Evolutionary conservation across 2,329 filamentous ascomycete genomes (phyloP).

Genomic region (Bisporella sp.): DNA sequence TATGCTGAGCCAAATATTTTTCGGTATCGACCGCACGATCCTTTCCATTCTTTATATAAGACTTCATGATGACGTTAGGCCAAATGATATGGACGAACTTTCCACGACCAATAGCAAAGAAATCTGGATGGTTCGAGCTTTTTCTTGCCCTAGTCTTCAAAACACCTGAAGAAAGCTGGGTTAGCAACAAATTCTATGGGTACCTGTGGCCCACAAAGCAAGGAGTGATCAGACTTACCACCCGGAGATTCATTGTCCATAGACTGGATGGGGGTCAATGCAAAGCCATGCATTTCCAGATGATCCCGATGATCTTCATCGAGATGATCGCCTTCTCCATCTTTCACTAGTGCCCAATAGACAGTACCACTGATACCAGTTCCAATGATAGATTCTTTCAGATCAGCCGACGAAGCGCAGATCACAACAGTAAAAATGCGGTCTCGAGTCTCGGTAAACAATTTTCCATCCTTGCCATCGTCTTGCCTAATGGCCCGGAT

Average conservation of each 20-base stretch:
- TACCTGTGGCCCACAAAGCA: too few relatives aligned
- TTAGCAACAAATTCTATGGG: too few relatives aligned
- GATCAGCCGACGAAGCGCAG: constrained; percentile 58
- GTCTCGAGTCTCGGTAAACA: constrained; percentile 87
- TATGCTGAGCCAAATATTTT: constrained; percentile 77
- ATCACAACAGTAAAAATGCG: constrained; percentile 92
- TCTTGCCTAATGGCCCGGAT: constrained; percentile 92
- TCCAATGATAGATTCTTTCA: constrained; percentile 76
- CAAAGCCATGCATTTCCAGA: constrained; percentile 78
- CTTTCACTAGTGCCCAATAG: constrained; percentile 85
- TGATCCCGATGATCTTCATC: constrained; percentile 68
- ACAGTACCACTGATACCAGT: constrained; percentile 93
- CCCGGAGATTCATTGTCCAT: constrained; percentile 88
- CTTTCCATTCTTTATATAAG: constrained; percentile 55
- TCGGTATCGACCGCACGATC: constrained; percentile 77
- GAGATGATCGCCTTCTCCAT: constrained; percentile 71
- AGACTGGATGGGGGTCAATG: constrained; percentile 77
- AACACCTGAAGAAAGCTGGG: constrained; percentile 34
- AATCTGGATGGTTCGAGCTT: constrained; percentile 82
- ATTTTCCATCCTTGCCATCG: constrained; percentile 82
- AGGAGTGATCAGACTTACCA: constrained; percentile 34
- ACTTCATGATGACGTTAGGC: constrained; percentile 56
- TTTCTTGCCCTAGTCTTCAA: constrained; percentile 92
- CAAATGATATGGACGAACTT: constrained; percentile 92
- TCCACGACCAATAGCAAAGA: constrained; percentile 90